These are phyloP conservation scores for Aspergillus sp. DNA, from an alignment of 2,329 filamentous ascomycete genomes.

Conservation along the genomic window DNA sequence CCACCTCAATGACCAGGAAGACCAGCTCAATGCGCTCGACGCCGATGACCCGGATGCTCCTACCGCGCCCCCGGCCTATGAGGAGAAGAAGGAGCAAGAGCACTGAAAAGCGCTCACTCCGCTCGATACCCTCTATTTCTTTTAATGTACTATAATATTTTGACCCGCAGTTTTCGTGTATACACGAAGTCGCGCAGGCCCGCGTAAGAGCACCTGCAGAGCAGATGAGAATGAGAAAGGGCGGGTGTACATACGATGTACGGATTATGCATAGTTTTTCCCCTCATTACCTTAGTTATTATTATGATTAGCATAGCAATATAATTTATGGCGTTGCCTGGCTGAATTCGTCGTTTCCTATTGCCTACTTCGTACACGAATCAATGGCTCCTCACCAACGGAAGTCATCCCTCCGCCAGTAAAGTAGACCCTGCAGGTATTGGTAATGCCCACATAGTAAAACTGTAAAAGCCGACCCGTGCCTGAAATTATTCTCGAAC, in stretches of 20 bases:
- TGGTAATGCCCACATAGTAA: not conserved
- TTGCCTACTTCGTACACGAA: no score
- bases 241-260: slow-evolving; percentile 7
- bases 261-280: not conserved
- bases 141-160: slow-evolving; percentile 11
- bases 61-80: not conserved
- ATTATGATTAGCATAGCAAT: not conserved
- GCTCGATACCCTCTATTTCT: not conserved
- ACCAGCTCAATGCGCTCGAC: slow-evolving; percentile 54
- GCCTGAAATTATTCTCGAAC: not conserved
- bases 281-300: no score
- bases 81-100: slow-evolving; percentile 11
- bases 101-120: not conserved
- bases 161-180: not conserved
- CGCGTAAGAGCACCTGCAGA: slow-evolving; percentile 6
- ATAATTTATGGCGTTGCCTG: not conserved
- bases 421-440: not conserved
- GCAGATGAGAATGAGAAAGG: not conserved
- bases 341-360: not conserved
- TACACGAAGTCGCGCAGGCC: slow-evolving; percentile 12
- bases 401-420: not conserved
- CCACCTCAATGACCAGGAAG: slow-evolving; percentile 52
- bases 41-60: slow-evolving; percentile 33
- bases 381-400: not conserved
- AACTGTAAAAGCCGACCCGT: not conserved